Conservation (phyloP, 495 filamentous ascomycete species). For the Aspergillus mulundensis region DNA sequence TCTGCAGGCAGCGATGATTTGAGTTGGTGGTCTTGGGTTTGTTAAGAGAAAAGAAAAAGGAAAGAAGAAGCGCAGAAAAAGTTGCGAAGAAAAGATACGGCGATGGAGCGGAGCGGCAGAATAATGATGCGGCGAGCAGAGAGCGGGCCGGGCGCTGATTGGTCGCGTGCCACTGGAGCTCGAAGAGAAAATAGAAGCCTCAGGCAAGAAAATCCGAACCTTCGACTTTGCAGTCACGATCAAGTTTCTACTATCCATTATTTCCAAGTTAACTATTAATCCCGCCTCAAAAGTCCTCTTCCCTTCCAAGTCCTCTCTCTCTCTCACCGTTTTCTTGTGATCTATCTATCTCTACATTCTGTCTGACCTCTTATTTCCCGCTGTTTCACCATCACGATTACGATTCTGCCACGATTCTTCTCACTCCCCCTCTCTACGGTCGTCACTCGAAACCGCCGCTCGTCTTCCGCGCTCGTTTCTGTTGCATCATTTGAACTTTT, state of each 20-base stretch:
- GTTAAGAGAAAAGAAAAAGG: constrained; percentile 30
- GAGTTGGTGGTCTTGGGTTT: constrained; percentile 80
- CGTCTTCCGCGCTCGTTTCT: constrained; percentile 12
- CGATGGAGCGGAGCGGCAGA: constrained; percentile 22
- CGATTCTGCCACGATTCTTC: constrained; percentile 17
- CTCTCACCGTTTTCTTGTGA: constrained; percentile 1
- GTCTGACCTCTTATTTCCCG: constrained; percentile 9
- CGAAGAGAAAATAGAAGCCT: constrained; percentile 9
- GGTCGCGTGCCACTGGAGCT: constrained; percentile 23
- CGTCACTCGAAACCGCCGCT: constrained; percentile 14
- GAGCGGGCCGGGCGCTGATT: constrained; percentile 29
- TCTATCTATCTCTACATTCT: constrained; percentile 6
- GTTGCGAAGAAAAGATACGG: constrained; percentile 9
- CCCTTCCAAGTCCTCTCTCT: constrained; percentile 1
- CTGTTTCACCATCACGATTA: constrained; percentile 24
- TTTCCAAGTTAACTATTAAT: constrained; percentile 11
- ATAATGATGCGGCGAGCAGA: constrained; percentile 28
- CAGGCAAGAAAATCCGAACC: constrained; percentile 5
- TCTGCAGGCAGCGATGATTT: constrained; percentile 81
- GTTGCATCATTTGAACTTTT: neutral
- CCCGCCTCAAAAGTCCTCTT: constrained; percentile 2
- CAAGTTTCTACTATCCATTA: neutral
- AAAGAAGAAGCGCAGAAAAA: constrained; percentile 18
- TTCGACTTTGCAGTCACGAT: constrained; percentile 2
- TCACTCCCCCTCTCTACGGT: constrained; percentile 25